Base-by-base conservation (phyloP, 208 protist genomes). In the Trichomonas tenax region DNA sequence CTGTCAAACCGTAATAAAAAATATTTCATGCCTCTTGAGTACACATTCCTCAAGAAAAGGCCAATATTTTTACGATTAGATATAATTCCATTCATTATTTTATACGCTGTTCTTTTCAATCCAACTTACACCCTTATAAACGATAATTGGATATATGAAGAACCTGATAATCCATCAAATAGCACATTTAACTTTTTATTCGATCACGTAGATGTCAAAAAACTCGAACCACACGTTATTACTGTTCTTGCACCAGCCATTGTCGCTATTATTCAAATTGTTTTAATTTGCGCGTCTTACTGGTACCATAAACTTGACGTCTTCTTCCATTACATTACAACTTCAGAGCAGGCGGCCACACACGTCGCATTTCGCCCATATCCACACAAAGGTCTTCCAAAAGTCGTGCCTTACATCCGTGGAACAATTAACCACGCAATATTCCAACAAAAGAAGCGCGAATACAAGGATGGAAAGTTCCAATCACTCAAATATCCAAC, bases 161-260 rank as follows among this genome's bases (percentile, higher is more conserved):
- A 93, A 51, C 86, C 86, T 38, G 86, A 93, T 93, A 48, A 51
- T 48, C 86, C 86, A 38, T 51, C 86, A 48, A 93, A 93, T 15
- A 48, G 40, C 10, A 38, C 86, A 41, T 93, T 93, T 26, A 41
- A 23, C 1, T 93, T 93, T 93, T 6, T 93, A 49, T 93, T 93
- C 44, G 86, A 93, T 51, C 86, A 93, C 44, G n/a, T 93, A 49
- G 44, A 93, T 51, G 86, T 58, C 38, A 14, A 23, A 93, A 51
- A 48, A 58, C 31, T 93, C 2, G 86, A 93, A 93, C 86, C 86
- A 93, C n/a, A 93, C 44, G 44, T 41, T 36, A 15, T 93, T 38
- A 48, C 2, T 34, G 86, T 93, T 10, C n/a, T 93, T 8, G 1
- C 46, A 38, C 86, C 86, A 3, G n/a, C 46, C 38, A 38, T 93